These are phyloP conservation scores for Recurvomyces mirabilis DNA, from an alignment of 495 filamentous ascomycete genomes.

Conservation along the genomic window DNA sequence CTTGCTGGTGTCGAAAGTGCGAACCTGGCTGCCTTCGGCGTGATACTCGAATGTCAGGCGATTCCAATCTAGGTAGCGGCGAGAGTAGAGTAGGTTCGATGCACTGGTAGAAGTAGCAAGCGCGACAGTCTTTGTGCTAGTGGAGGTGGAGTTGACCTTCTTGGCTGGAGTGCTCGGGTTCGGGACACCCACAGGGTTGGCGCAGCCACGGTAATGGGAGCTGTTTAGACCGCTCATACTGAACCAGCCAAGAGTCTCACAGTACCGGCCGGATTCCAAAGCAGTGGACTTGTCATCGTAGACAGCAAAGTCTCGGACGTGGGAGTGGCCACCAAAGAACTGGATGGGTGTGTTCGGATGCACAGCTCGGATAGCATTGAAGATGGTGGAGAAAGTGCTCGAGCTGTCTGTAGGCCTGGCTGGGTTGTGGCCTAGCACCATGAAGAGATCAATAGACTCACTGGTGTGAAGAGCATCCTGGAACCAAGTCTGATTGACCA, in stretches of 20 bases:
- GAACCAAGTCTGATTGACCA: constrained; percentile 33
- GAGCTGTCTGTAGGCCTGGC: constrained; percentile 14
- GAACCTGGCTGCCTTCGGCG: constrained; percentile 28
- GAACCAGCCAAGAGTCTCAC: constrained; percentile 37
- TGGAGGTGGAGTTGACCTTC: constrained; percentile 19
- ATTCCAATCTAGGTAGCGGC: constrained; percentile 31
- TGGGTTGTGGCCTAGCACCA: constrained; percentile 34
- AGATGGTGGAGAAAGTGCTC: constrained; percentile 28
- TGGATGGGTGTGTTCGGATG: constrained; percentile 31
- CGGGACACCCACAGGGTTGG: constrained; percentile 33
- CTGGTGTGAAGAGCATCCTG: constrained; percentile 27
- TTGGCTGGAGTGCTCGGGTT: constrained; percentile 36
- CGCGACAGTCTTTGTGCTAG: constrained; percentile 15
- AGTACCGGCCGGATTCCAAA: constrained; percentile 33
- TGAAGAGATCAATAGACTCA: constrained; percentile 32
- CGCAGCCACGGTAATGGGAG: constrained; percentile 14
- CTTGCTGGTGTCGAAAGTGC: constrained; percentile 24
- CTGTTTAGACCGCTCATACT: constrained; percentile 33
- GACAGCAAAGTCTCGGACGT: constrained; percentile 31
- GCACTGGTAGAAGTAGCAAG: constrained; percentile 17
- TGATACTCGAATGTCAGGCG: constrained; percentile 33
- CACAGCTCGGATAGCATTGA: constrained; percentile 27
- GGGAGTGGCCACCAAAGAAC: constrained; percentile 35
- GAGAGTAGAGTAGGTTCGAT: constrained; percentile 21
- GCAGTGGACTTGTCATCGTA: constrained; percentile 31